Conservation (phyloP, 1,139 yeast genomes). For the Kurtzmaniella natalensis region DNA sequence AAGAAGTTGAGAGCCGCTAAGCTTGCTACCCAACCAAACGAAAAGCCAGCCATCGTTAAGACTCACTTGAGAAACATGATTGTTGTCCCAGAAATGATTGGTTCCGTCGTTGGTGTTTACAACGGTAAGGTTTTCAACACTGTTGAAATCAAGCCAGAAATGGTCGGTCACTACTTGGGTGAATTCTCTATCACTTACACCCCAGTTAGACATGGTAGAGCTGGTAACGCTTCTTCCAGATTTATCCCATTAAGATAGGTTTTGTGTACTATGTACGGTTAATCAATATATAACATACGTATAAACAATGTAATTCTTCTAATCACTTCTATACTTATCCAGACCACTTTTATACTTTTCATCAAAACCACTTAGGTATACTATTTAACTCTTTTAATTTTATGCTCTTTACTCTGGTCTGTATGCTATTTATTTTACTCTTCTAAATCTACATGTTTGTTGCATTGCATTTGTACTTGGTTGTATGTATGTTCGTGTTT, state of each 20-base stretch:
- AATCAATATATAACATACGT: constrained; percentile 3
- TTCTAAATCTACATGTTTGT: too few species aligned
- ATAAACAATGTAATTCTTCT: too few species aligned
- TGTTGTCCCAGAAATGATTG: constrained; percentile 99
- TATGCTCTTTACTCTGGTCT: too few species aligned
- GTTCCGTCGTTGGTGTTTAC: constrained; percentile 98
- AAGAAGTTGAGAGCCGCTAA: constrained; percentile 98
- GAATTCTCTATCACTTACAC: constrained; percentile 99
- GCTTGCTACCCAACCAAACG: constrained; percentile 87
- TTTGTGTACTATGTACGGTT: constrained; percentile 9
- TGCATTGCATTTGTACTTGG: too few species aligned
- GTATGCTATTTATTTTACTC: too few species aligned
- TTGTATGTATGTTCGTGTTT: too few species aligned
- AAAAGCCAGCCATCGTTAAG: constrained; percentile 97
- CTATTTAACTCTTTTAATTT: too few species aligned
- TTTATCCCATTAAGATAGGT: constrained; percentile 63
- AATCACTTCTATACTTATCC: too few species aligned
- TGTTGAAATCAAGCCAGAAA: constrained; percentile 98
- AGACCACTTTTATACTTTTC: too few species aligned
- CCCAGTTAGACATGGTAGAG: constrained; percentile 99
- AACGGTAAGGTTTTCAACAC: constrained; percentile 99
- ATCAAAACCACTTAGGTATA: too few species aligned
- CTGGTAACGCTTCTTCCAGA: constrained; percentile 90
- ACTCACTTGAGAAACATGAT: constrained; percentile 99
- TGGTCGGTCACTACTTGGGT: constrained; percentile 99